phyloP scores from a whole-genome alignment of 2,329 filamentous ascomycete genomes.

The Diaporthe humulicola region DNA sequence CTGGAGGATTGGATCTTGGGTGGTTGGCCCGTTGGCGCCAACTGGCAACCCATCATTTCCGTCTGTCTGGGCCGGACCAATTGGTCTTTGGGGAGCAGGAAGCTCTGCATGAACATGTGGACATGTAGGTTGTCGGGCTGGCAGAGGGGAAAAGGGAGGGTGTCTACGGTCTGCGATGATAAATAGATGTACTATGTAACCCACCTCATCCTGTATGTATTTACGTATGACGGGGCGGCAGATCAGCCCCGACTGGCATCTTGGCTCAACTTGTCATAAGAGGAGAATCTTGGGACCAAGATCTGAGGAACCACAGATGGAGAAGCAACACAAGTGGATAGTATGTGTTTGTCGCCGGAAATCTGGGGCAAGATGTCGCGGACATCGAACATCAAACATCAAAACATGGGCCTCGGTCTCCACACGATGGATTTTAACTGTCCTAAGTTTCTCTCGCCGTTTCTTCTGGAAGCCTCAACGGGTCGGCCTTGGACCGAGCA shows the following conservation, averaged over 20 bases:
- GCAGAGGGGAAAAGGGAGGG: neutral
- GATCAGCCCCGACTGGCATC: conserved; percentile 7
- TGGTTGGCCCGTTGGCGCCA: conserved; percentile 33
- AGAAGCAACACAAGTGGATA: neutral
- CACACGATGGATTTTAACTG: neutral
- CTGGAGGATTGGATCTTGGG: conserved; percentile 11
- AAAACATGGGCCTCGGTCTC: neutral
- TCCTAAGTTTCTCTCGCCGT: neutral
- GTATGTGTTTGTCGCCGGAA: neutral
- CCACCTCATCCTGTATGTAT: neutral
- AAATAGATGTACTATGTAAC: neutral
- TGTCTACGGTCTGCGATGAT: neutral
- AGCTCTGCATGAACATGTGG: conserved; percentile 15
- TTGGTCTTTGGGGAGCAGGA: neutral
- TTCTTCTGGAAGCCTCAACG: conserved; percentile 5
- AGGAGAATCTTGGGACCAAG: conserved; percentile 10
- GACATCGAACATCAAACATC: neutral
- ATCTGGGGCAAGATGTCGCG: neutral
- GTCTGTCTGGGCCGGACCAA: neutral
- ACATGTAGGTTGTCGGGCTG: conserved; percentile 10
- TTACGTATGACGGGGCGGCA: neutral
- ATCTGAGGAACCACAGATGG: neutral
- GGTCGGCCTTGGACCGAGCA: neutral
- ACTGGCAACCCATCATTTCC: conserved; percentile 9
- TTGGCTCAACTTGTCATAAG: conserved; percentile 15